Conservation (phyloP, 352 stramenopile genomes). For the Pythium phragmiticola region DNA sequence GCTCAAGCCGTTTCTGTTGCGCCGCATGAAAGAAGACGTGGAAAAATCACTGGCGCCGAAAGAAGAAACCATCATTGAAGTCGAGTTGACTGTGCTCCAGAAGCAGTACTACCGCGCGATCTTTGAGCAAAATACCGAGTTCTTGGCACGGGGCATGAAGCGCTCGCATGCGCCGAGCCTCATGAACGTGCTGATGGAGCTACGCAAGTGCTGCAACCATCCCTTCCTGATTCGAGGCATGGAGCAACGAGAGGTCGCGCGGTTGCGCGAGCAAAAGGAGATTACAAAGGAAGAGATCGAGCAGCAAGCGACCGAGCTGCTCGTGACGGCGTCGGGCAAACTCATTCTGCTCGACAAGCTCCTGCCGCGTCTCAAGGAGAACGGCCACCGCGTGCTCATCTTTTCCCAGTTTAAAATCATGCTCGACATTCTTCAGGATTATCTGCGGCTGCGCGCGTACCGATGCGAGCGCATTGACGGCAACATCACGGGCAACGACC, state of each 20-base stretch:
- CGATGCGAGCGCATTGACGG: conserved; percentile 98
- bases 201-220: conserved; percentile 95
- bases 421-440: conserved; percentile 99
- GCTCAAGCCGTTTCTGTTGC: conserved; percentile 83
- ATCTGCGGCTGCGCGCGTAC: conserved; percentile 90
- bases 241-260: conserved; percentile 74
- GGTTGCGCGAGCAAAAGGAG: conserved; percentile 57
- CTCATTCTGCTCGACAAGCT: conserved; percentile 99
- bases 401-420: conserved; percentile 99
- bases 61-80: conserved; percentile 90
- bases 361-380: conserved; percentile 93
- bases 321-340: conserved; percentile 97
- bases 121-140: conserved; percentile 92
- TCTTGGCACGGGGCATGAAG: conserved; percentile 74
- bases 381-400: conserved; percentile 96
- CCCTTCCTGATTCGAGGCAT: conserved; percentile 91
- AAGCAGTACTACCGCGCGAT: conserved; percentile 92
- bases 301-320: conserved; percentile 71
- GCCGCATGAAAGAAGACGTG: conserved; percentile 89
- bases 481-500: conserved; percentile 95
- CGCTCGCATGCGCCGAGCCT: conserved; percentile 78
- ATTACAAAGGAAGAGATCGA: conserved; percentile 49
- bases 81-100: conserved; percentile 89
- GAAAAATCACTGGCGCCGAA: conserved; percentile 88
- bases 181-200: conserved; percentile 93